These are phyloP conservation scores for Micractinium conductrix DNA, from an alignment of 139 green algal genomes.

Conservation along the genomic window DNA sequence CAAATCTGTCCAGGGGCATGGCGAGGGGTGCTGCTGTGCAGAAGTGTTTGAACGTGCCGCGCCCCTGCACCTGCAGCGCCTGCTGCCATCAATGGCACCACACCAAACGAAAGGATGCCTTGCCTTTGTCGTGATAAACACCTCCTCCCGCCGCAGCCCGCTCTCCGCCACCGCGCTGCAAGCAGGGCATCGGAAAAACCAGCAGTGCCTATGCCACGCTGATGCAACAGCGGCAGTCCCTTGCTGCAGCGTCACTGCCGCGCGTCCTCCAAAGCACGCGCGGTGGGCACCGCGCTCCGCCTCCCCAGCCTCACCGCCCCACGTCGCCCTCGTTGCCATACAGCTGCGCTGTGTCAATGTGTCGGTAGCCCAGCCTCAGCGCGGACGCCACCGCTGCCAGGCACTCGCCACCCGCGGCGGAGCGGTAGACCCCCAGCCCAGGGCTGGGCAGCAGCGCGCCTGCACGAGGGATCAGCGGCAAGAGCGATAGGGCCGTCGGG, in stretches of 20 bases:
- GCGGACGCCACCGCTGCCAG: constrained; percentile 44
- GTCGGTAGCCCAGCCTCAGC: constrained; percentile 51
- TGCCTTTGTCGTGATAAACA: constrained; percentile 66
- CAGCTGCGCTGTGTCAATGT: constrained; percentile 64
- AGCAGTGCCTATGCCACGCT: not conserved
- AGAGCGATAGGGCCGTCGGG: no score
- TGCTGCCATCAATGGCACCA: no score
- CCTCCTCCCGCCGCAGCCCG: constrained; percentile 18
- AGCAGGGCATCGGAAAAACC: not conserved
- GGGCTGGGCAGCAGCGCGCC: constrained; percentile 43
- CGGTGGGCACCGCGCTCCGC: no score
- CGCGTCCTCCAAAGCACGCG: not conserved
- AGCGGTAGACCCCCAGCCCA: constrained; percentile 57
- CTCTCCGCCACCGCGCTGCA: constrained; percentile 3
- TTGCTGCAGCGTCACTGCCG: no score
- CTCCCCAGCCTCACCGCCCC: constrained; percentile 40
- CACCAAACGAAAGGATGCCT: no score
- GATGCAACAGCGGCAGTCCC: not conserved
- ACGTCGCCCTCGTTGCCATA: constrained; percentile 63
- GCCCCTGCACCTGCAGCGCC: no score
- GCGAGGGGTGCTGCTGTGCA: no score
- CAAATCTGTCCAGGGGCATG: no score
- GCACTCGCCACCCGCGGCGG: constrained; percentile 38
- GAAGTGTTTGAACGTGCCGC: no score
- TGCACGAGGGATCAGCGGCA: not conserved